phyloP scores from a whole-genome alignment of 371 early-diverging fungal genomes.

The Mucor circinelloides region DNA sequence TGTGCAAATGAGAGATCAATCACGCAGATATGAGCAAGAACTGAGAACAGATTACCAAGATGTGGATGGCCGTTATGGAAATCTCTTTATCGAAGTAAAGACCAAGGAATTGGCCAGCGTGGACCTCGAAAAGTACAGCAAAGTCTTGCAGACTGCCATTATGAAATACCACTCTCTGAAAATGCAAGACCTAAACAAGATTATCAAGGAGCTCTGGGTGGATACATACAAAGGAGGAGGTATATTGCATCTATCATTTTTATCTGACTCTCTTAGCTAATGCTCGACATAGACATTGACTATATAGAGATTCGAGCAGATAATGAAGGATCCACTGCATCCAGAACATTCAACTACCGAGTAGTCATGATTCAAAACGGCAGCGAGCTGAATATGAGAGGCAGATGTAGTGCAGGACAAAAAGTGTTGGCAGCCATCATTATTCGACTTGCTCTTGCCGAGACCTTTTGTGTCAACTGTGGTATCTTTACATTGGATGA shows the following conservation, averaged over 20 bases:
- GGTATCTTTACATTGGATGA: conserved; percentile 99
- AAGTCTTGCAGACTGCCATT: conserved; percentile 91
- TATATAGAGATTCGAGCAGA: conserved; percentile 94
- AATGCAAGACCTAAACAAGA: conserved; percentile 98
- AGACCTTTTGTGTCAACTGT: conserved; percentile 93
- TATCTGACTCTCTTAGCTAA: neutral
- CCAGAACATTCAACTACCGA: conserved; percentile 90
- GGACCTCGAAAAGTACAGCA: conserved; percentile 89
- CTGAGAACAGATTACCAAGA: conserved; percentile 78
- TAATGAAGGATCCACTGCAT: conserved; percentile 65
- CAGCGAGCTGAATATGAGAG: conserved; percentile 96
- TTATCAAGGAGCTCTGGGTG: conserved; percentile 97
- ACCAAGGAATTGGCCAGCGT: conserved; percentile 73
- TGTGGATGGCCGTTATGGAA: conserved; percentile 68
- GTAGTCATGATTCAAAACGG: conserved; percentile 96
- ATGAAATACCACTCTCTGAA: conserved; percentile 95
- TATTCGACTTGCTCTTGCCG: conserved; percentile 97
- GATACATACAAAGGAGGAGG: conserved; percentile 97
- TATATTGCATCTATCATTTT: conserved; percentile 18
- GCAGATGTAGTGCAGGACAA: conserved; percentile 99
- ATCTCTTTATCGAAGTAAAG: conserved; percentile 71
- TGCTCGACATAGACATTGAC: conserved; percentile 79
- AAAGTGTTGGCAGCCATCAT: conserved; percentile 97
- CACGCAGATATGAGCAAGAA: conserved; percentile 59
- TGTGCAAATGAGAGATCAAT: conserved; percentile 81